Conservation (phyloP, 306 rosid genomes). For the Prunus salicina region DNA sequence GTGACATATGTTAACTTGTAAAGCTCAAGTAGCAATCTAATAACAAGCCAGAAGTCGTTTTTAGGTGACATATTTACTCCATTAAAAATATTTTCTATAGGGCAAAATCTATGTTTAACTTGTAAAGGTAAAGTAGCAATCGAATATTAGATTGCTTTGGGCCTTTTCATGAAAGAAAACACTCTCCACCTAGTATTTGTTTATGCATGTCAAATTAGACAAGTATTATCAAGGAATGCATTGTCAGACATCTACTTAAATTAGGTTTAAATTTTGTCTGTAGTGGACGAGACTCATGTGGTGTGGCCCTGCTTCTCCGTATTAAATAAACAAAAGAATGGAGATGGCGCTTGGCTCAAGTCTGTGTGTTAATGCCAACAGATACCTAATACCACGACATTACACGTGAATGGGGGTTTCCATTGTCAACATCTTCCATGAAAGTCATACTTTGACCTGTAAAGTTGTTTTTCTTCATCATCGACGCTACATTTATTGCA, state of each 20-base stretch:
- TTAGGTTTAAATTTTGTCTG: neutral
- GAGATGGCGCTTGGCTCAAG: conserved; percentile 7
- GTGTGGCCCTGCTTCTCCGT: conserved; percentile 20
- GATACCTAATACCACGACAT: conserved; percentile 16
- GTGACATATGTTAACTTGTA: too few species aligned
- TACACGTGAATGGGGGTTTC: conserved; percentile 27
- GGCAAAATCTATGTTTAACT: too few species aligned
- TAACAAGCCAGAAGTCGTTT: too few species aligned
- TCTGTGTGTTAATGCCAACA: neutral
- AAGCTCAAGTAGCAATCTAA: too few species aligned
- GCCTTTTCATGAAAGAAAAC: too few species aligned
- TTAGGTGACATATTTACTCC: too few species aligned
- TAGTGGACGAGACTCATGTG: conserved; percentile 16
- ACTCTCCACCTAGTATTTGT: neutral
- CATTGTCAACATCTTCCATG: neutral
- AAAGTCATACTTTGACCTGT: neutral
- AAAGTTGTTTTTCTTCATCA: neutral
- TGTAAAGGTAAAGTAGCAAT: too few species aligned
- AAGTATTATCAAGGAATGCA: neutral
- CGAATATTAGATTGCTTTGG: too few species aligned
- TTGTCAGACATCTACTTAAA: neutral
- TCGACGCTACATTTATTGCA: neutral
- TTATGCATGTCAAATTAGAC: neutral
- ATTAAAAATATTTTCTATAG: too few species aligned
- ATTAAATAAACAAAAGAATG: conserved; percentile 14